These are phyloP conservation scores for Adansonia rubrostipa DNA, from an alignment of 441 rosid species.

Conservation along the genomic window DNA sequence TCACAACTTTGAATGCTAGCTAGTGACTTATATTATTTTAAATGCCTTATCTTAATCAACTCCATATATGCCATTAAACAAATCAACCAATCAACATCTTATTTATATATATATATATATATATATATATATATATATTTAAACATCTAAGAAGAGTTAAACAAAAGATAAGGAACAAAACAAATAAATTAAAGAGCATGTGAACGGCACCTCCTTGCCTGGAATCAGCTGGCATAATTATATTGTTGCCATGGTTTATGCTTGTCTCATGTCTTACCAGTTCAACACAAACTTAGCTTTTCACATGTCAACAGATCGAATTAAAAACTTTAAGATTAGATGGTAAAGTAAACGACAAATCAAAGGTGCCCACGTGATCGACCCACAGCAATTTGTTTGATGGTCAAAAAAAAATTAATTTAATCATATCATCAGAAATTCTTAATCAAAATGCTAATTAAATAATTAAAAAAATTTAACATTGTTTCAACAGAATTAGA, in stretches of 20 bases:
- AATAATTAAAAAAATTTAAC: background rate
- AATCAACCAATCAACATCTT: conserved; percentile 27
- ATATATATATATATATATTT: too few species aligned
- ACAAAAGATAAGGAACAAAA: conserved; percentile 23
- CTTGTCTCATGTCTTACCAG: too few species aligned
- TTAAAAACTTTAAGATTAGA: conserved; percentile 18
- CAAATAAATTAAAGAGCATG: conserved; percentile 49
- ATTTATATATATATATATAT: too few species aligned
- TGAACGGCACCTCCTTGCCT: conserved; percentile 63
- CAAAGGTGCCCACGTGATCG: conserved; percentile 40
- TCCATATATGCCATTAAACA: conserved; percentile 26
- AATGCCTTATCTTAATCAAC: conserved; percentile 26
- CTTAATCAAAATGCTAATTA: background rate
- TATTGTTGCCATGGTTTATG: too few species aligned
- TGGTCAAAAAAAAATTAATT: background rate
- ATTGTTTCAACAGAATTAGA: background rate
- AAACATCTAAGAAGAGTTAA: conserved; percentile 1
- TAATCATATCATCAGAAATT: background rate
- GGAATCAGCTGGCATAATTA: conserved; percentile 51
- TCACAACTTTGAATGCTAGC: background rate
- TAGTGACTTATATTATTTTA: too few species aligned
- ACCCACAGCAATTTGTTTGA: conserved; percentile 30
- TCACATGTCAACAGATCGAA: too few species aligned
- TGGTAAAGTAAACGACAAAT: conserved; percentile 37
- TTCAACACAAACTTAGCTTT: too few species aligned